These are phyloP conservation scores for Thielaviopsis punctulata DNA, from an alignment of 2,329 filamentous ascomycete genomes.

Conservation along the genomic window DNA sequence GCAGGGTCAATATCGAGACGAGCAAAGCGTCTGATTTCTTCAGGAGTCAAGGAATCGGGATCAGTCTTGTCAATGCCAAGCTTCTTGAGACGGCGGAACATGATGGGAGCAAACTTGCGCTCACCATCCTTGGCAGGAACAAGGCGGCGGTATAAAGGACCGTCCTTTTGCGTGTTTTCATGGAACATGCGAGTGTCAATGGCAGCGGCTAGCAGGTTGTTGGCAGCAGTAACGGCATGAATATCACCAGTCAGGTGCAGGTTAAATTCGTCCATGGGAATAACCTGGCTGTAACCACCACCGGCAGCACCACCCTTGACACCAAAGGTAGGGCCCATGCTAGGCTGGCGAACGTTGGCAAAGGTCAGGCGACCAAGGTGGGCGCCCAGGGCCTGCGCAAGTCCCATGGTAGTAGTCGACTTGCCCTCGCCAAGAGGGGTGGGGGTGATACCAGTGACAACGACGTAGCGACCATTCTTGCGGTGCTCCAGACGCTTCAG, in stretches of 20 bases:
- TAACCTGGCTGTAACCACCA: conserved; percentile 96
- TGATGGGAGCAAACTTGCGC: conserved; percentile 70
- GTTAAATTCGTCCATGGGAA: conserved; percentile 99
- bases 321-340: conserved; percentile 92
- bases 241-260: conserved; percentile 95
- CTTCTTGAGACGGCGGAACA: conserved; percentile 89
- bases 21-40: conserved; percentile 79
- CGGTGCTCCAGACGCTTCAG: conserved; percentile 76
- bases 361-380: conserved; percentile 80
- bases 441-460: conserved; percentile 90
- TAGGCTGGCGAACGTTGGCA: conserved; percentile 92
- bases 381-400: conserved; percentile 80
- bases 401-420: conserved; percentile 91
- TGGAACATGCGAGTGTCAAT: conserved; percentile 98
- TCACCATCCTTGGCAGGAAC: conserved; percentile 83
- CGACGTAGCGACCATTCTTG: conserved; percentile 73
- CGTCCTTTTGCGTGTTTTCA: conserved; percentile 87
- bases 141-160: conserved; percentile 67
- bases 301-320: conserved; percentile 97
- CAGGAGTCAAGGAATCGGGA: conserved; percentile 74
- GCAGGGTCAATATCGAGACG: conserved; percentile 89
- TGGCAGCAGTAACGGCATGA: conserved; percentile 89
- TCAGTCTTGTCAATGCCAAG: conserved; percentile 91
- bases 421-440: conserved; percentile 95
- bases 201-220: conserved; percentile 89